Base-by-base conservation (phyloP, 164 flowering plant genomes). In the Vitis rupestris region DNA sequence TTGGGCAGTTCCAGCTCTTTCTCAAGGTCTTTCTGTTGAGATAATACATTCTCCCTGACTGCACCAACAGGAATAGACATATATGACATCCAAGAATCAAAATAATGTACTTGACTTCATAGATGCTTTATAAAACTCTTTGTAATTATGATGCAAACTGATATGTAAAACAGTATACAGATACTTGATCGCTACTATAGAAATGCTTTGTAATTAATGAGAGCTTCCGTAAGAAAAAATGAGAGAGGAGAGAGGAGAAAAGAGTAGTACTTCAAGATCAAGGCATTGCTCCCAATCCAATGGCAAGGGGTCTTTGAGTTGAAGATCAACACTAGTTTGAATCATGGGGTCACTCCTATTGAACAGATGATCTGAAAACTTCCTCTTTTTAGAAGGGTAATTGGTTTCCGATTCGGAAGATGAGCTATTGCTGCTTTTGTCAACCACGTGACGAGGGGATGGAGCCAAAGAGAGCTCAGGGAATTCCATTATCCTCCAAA, bases 221-320 rank as follows among this genome's bases (percentile, higher is more conserved):
- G 44, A 37, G 44, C 44, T 37, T 37, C 44, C 11, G 10, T 31
- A 70, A 51, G 52, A 13, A 48, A 3, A 61, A 44, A 62, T 48
- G 23, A 72, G 48, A 30, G 17, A 29, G 29, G 23, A 49, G 66
- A 52, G 56, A 44, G 50, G 60, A 62, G 75, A 76, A 70, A 64
- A 71, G 64, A 64, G 19, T 61, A 15, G 16, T 78, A 88, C 93
- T 66, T 85, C 75, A 73, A 85, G 86, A 76, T 88, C 93, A 74
- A 85, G 89, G 74, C 86, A 88, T 60, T 83, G 92, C 74, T 88
- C 88, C 92, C 89, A 85, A 73, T 88, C 87, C 62, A 74, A 37
- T 11, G 90, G 87, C 16, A 83, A 76, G 51, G 83, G 88, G 50
- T 82, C 82, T 67, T 78, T 80, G 16, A 74, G 77, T 29, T 88